These are phyloP conservation scores for Setaria italica DNA, from an alignment of 202 grass and related monocot species.

Conservation along the genomic window DNA sequence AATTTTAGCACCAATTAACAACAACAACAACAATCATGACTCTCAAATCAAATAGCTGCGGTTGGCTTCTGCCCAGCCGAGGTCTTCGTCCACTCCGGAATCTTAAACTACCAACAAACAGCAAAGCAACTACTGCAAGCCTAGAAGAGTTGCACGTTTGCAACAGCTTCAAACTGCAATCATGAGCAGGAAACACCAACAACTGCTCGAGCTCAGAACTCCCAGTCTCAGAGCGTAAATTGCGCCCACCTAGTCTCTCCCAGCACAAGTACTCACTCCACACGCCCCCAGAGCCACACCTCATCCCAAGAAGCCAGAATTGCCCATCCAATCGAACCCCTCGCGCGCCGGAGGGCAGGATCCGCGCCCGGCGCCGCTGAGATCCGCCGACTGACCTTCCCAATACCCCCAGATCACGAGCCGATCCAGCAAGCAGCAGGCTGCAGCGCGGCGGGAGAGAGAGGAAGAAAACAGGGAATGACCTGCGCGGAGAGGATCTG, in stretches of 20 bases:
- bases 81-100: neutral
- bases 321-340: neutral
- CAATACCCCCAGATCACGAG: conserved; percentile 13
- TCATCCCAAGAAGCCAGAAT: neutral
- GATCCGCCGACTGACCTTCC: conserved; percentile 7
- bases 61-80: neutral
- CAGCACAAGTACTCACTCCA: neutral
- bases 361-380: neutral
- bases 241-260: neutral
- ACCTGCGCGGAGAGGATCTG: conserved; percentile 92
- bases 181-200: neutral
- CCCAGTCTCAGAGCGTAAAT: neutral
- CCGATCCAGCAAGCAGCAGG: conserved; percentile 10
- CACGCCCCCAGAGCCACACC: neutral
- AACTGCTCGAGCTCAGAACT: neutral
- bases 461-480: neutral
- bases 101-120: neutral
- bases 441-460: neutral
- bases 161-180: neutral
- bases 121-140: neutral
- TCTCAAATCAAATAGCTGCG: neutral
- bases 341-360: neutral
- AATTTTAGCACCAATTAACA: neutral
- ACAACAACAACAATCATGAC: neutral
- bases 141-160: neutral